phyloP scores from a whole-genome alignment of 2,329 filamentous ascomycete genomes.

The Coniochaeta sp. region DNA sequence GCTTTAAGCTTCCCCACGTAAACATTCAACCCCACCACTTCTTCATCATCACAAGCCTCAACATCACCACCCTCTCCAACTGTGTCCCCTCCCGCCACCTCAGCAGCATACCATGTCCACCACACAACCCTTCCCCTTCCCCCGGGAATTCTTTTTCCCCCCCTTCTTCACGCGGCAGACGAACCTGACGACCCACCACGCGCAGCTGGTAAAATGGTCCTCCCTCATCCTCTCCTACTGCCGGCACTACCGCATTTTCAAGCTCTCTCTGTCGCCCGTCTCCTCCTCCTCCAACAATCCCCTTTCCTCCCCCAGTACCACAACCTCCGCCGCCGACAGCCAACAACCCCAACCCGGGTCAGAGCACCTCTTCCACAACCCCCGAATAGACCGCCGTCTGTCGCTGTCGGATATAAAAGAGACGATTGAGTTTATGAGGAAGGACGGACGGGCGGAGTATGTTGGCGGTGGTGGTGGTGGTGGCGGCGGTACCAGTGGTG shows the following conservation, averaged over 20 bases:
- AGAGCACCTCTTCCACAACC: constrained; percentile 51
- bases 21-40: not conserved
- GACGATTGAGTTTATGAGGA: constrained; percentile 52
- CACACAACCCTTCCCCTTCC: constrained; percentile 42
- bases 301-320: constrained; percentile 31
- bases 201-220: constrained; percentile 82
- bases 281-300: constrained; percentile 17
- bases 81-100: not conserved
- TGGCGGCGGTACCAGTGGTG: constrained; percentile 17
- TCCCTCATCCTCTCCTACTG: constrained; percentile 78
- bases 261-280: constrained; percentile 58
- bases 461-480: constrained; percentile 29
- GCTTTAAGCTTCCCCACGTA: too few relatives aligned
- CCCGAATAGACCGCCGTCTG: constrained; percentile 43
- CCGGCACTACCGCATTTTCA: constrained; percentile 68
- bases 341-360: constrained; percentile 4
- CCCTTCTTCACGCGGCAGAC: constrained; percentile 81
- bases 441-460: constrained; percentile 61
- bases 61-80: not conserved
- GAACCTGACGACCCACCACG: constrained; percentile 64
- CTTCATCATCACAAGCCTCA: not conserved
- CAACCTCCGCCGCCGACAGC: not conserved
- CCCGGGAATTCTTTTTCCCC: constrained; percentile 66
- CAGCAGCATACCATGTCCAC: not conserved
- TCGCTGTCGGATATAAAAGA: constrained; percentile 44